Evolutionary conservation across 495 filamentous ascomycete species (phyloP).

Genomic region (Talaromyces nanjingensis): DNA sequence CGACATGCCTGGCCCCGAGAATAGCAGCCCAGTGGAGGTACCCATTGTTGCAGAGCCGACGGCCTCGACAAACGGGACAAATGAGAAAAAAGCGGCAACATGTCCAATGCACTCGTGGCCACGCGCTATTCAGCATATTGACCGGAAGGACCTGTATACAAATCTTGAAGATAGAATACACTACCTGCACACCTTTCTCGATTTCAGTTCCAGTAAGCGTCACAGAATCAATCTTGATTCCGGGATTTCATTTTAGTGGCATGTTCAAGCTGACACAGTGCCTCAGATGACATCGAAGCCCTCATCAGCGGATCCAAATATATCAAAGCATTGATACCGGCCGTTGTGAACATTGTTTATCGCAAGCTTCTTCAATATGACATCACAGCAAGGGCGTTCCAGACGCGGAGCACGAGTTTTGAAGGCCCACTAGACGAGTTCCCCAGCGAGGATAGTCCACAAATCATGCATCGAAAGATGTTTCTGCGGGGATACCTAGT

Average conservation of each 20-base stretch:
- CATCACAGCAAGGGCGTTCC: constrained; percentile 66
- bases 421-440: constrained; percentile 55
- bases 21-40: background rate
- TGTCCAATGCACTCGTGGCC: constrained; percentile 7
- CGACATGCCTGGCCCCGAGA: background rate
- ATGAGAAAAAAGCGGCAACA: background rate
- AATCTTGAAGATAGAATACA: constrained; percentile 58
- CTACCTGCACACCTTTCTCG: constrained; percentile 66
- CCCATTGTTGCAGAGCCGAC: background rate
- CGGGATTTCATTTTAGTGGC: background rate
- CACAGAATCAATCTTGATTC: background rate
- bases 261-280: background rate
- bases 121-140: constrained; percentile 47
- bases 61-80: background rate
- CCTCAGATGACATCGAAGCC: constrained; percentile 59
- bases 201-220: constrained; percentile 58
- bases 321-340: constrained; percentile 67
- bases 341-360: constrained; percentile 64
- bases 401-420: constrained; percentile 56
- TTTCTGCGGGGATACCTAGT: constrained; percentile 66
- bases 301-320: constrained; percentile 59
- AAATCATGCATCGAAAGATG: constrained; percentile 69
- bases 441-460: constrained; percentile 56
- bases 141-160: constrained; percentile 62
- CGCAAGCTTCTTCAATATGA: constrained; percentile 65